phyloP scores from a whole-genome alignment of 495 filamentous ascomycete species.

The Xylaria cubensis region DNA sequence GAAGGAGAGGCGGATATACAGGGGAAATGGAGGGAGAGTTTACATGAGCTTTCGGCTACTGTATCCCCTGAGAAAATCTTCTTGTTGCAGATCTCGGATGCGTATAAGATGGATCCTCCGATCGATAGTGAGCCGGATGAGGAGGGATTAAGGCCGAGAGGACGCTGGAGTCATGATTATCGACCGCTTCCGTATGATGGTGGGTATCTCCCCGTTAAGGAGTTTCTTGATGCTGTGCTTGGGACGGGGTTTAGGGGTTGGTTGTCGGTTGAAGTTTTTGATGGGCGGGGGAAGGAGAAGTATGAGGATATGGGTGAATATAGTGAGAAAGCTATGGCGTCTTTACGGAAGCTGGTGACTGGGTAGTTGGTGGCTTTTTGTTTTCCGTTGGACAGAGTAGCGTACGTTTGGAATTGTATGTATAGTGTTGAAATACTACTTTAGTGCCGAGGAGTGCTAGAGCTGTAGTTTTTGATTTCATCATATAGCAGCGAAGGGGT shows the following conservation, averaged over 20 bases:
- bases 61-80: constrained; percentile 77
- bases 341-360: constrained; percentile 59
- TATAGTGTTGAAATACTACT: too few species aligned
- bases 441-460: too few species aligned
- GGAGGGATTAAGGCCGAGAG: constrained; percentile 62
- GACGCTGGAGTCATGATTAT: constrained; percentile 74
- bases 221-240: constrained; percentile 70
- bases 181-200: constrained; percentile 74
- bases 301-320: constrained; percentile 60
- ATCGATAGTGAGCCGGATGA: constrained; percentile 51
- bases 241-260: constrained; percentile 74
- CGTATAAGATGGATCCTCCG: constrained; percentile 67
- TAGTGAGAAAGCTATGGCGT: constrained; percentile 66
- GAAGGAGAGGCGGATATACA: constrained; percentile 46
- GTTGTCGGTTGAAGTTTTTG: constrained; percentile 81
- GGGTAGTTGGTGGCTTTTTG: neutral
- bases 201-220: constrained; percentile 73
- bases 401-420: neutral
- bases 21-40: constrained; percentile 56
- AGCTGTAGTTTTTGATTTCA: too few species aligned
- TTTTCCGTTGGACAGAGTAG: too few species aligned
- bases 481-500: too few species aligned
- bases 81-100: constrained; percentile 78
- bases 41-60: constrained; percentile 59
- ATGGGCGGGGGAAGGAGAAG: constrained; percentile 66